Conservation (phyloP, 2,329 filamentous ascomycete genomes). For the Calonectria honghensis region DNA sequence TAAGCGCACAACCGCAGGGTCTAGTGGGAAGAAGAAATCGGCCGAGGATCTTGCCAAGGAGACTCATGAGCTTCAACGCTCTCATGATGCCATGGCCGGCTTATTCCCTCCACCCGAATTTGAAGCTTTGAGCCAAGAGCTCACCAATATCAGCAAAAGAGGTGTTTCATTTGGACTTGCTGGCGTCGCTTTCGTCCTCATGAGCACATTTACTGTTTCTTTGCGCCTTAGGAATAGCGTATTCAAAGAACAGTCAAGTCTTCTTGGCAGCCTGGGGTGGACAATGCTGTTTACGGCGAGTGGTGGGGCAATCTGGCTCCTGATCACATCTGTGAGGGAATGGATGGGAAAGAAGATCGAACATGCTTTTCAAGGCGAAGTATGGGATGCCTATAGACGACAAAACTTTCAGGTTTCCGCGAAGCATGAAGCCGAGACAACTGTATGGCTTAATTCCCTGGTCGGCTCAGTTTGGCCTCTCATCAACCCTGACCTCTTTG, state of each 20-base stretch:
- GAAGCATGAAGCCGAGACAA: conserved; percentile 75
- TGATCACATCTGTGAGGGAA: conserved; percentile 69
- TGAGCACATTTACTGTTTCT: conserved; percentile 53
- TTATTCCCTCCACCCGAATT: conserved; percentile 71
- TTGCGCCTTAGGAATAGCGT: conserved; percentile 44
- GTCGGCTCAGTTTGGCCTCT: conserved; percentile 82
- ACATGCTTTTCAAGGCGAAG: conserved; percentile 79
- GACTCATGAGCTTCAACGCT: conserved; percentile 59
- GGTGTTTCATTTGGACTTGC: conserved; percentile 62
- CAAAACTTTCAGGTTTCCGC: conserved; percentile 66
- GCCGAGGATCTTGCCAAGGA: conserved; percentile 62
- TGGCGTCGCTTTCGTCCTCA: conserved; percentile 58
- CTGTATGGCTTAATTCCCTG: conserved; percentile 83
- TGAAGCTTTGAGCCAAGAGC: conserved; percentile 61
- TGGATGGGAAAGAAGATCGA: conserved; percentile 79
- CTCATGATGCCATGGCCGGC: conserved; percentile 64
- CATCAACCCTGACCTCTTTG: conserved; percentile 84
- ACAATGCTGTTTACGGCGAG: conserved; percentile 53
- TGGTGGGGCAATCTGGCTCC: conserved; percentile 55
- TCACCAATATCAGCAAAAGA: conserved; percentile 57
- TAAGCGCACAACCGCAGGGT: conserved; percentile 62
- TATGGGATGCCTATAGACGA: conserved; percentile 79
- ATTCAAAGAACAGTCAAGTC: conserved; percentile 30
- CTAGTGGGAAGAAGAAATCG: conserved; percentile 62
- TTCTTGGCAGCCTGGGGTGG: conserved; percentile 54